Evolutionary conservation across 306 rosid species (phyloP), one percentile per base, ranked within the genome.

Genomic region (Castanospermum australe): DNA sequence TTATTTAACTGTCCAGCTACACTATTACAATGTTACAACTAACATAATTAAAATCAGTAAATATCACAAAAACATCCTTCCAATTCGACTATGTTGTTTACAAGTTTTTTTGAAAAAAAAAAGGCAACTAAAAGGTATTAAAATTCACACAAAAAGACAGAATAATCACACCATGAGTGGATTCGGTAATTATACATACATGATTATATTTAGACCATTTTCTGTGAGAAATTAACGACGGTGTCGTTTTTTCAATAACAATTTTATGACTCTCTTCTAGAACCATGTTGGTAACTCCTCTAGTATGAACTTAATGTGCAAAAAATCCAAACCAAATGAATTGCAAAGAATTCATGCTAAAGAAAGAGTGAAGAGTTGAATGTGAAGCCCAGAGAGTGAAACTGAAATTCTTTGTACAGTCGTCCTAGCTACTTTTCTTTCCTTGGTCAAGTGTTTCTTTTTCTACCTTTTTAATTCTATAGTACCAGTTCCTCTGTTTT

Each of bases 311-410:
- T 36, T 11, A 14, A 36, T 54, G 38, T 3, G 66, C 0, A 42
- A 78, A 83, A 38, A 59, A 42, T 33, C 44, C 8, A 61, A 67
- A 67, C 48, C 28, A 36, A 75, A 70, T 63, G 64, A 76, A 76
- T 15, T 45, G 8, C 36, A 44, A 17, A 20, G 25, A 39, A 48
- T 25, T 71, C 64, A 36, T 13, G 22, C n/a, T 32, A 68, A 21
- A 42, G 60, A 9, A 50, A 72, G 66, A 69, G 81, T 73, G 9
- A 61, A 42, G 68, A 67, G 72, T 48, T 66, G 56, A 68, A 56
- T n/a, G 33, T 39, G 18, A 54, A 75, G 33, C 21, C 39, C 6
- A 62, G 25, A 59, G 28, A 45, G 50, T 79, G 75, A 67, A 71
- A n/a, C 64, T n/a, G 12, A 51, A 22, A 5, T 50, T 63, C 70